Evolutionary conservation across 2,329 filamentous ascomycete genomes (phyloP), one percentile per base, ranked within the genome.

Genomic region (Pestalotiopsis sp.): DNA sequence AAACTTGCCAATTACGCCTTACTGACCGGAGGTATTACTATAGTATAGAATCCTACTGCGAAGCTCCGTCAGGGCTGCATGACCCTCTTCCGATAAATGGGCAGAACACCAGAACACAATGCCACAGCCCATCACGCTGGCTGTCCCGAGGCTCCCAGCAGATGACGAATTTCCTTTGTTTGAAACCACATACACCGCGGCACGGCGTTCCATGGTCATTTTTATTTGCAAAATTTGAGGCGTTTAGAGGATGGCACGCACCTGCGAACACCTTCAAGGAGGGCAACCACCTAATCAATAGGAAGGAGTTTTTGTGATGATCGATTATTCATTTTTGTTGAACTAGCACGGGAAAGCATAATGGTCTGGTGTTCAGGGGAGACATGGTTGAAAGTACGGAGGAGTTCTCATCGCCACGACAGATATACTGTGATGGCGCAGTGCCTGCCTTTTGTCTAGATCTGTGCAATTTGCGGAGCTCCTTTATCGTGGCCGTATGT

Each of bases 1-100:
- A 89, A 89, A 74, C 74, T 90, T 36, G 80, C 84, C 40, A 89
- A 89, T 74, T 90, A 90, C 70, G 84, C 83, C 61, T 83, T 86
- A 57, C 78, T 90, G 49, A 79, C 80, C 4, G 79, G 78, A 63
- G 79, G 79, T 1, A 78, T 82, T 41, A 78, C 77, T 14, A 79
- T 81, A 25, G 68, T 79, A 58, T 80, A 67, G 59, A 13, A 20
- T 14, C 20, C 65, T 17, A 12, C 31, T 38, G 13, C 38, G 9
- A 13, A 14, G 12, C n/a, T 31, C 40, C 49, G 62, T 20, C 13
- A 36, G 5, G 27, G 13, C n/a, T 38, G 13, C 11, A 38, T 31
- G 40, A 45, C 20, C 23, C 25, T 20, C 31, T 52, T 45, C 49
- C 62, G 31, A 36, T 36, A 36, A 2, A 36, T 36, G 31, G 31